Percentiles rank a stretch among this genome's conserved stretches.
These are phyloP conservation scores for Inga laurina DNA, from an alignment of 306 rosid genomes.

Conservation along the genomic window DNA sequence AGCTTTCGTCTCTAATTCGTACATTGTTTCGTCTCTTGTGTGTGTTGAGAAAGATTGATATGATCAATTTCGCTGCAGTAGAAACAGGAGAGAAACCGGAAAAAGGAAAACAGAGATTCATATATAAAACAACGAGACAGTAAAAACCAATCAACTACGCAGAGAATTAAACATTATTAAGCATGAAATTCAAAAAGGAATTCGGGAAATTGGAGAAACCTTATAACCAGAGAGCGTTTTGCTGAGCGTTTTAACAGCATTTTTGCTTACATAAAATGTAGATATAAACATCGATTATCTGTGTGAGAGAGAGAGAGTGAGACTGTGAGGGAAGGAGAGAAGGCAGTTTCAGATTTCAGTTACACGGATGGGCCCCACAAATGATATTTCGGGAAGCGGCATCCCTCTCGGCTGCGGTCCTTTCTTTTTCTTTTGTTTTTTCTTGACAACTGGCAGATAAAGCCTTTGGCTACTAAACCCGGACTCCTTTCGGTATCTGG, in stretches of 20 bases:
- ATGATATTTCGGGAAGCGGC: background rate
- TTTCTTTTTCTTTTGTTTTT: no score
- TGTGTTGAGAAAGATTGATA: background rate
- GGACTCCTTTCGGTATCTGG: fast-evolving
- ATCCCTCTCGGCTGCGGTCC: no score
- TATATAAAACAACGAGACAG: no score
- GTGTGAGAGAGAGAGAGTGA: background rate
- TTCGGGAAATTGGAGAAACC: background rate
- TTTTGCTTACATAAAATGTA: background rate
- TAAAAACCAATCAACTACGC: background rate
- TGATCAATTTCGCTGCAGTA: background rate
- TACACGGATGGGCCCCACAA: background rate
- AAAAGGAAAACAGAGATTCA: background rate
- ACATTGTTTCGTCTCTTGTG: constrained; percentile 31
- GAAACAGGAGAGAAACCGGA: background rate
- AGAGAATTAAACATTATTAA: background rate
- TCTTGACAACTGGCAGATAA: no score
- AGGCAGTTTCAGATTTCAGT: background rate
- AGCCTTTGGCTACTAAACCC: no score
- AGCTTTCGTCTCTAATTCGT: background rate
- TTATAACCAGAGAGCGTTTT: background rate
- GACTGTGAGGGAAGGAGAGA: background rate
- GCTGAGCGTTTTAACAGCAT: background rate
- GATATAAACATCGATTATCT: background rate
- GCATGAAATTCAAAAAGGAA: background rate